Conservation (phyloP, 108 stramenopile species). For the Cyclotella atomus region DNA sequence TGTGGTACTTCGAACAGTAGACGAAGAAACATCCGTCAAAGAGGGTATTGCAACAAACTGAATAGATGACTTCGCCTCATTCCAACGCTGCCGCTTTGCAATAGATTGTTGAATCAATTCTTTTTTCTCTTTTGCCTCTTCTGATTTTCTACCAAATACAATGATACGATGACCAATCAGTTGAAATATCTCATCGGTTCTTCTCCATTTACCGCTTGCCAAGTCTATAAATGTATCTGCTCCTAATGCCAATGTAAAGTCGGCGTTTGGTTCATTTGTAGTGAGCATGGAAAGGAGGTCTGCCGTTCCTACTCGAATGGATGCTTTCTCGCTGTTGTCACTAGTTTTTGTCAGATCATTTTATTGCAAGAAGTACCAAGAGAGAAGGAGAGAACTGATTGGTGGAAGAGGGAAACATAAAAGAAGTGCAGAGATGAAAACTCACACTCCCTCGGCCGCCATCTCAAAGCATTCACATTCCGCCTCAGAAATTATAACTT, state of each 20-base stretch:
- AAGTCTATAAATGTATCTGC: conserved; percentile 86
- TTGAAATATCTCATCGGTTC: conserved; percentile 63
- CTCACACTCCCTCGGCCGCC: conserved; percentile 46
- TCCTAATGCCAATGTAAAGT: conserved; percentile 75
- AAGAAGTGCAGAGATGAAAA: background rate
- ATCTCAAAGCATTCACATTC: conserved; percentile 68
- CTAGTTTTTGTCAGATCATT: background rate
- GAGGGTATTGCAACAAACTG: conserved; percentile 51
- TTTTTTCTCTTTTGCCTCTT: conserved; percentile 19
- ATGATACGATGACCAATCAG: conserved; percentile 72
- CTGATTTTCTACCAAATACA: conserved; percentile 60
- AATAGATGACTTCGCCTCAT: conserved; percentile 23
- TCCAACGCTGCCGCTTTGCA: conserved; percentile 31
- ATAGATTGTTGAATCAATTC: conserved; percentile 8
- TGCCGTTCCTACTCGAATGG: conserved; percentile 73
- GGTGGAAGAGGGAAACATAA: background rate
- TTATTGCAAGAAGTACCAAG: background rate
- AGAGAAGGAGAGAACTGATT: background rate
- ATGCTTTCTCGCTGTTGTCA: conserved; percentile 13
- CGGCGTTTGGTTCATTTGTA: conserved; percentile 49
- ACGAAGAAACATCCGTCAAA: conserved; percentile 63
- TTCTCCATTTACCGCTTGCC: conserved; percentile 78
- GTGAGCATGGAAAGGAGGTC: conserved; percentile 76
- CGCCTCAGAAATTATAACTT: conserved; percentile 66
- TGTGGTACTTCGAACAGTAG: conserved; percentile 46